Percentiles rank a stretch among this genome's conserved stretches.
Conservation (phyloP, 208 protist genomes). For the Herpetomonas tarakana region DNA sequence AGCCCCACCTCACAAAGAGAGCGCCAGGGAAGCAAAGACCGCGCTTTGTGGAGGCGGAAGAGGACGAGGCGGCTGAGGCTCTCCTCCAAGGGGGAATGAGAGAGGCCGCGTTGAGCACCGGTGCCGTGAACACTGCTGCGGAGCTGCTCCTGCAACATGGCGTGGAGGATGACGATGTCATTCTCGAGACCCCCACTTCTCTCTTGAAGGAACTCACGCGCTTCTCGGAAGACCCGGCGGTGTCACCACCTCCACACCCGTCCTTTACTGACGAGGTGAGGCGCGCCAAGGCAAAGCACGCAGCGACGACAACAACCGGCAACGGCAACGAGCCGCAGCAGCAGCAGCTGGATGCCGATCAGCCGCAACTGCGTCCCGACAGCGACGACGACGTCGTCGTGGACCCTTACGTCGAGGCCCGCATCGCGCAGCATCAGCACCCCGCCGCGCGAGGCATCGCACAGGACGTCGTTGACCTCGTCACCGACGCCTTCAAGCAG, state of each 20-base stretch:
- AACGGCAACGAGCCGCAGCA: not conserved
- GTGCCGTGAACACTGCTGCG: no score
- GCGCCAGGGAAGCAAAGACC: no score
- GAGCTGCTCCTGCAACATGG: not conserved
- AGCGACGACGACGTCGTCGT: slow-evolving; percentile 16
- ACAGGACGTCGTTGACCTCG: slow-evolving; percentile 79
- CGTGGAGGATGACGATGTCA: slow-evolving; percentile 45
- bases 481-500: slow-evolving; percentile 78
- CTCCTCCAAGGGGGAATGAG: no score
- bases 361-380: no score
- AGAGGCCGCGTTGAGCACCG: no score
- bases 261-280: not conserved
- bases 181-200: slow-evolving; percentile 34
- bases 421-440: slow-evolving; percentile 19
- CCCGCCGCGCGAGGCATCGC: slow-evolving; percentile 60
- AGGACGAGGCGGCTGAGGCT: no score
- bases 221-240: slow-evolving; percentile 3
- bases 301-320: not conserved
- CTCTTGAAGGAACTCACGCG: slow-evolving; percentile 16
- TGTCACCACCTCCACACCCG: not conserved
- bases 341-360: not conserved
- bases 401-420: slow-evolving; percentile 1
- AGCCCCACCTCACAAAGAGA: no score
- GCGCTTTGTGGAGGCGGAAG: no score
- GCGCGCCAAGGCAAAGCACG: not conserved